phyloP scores from a whole-genome alignment of 2,329 filamentous ascomycete species.

The Colletotrichum trifolii region DNA sequence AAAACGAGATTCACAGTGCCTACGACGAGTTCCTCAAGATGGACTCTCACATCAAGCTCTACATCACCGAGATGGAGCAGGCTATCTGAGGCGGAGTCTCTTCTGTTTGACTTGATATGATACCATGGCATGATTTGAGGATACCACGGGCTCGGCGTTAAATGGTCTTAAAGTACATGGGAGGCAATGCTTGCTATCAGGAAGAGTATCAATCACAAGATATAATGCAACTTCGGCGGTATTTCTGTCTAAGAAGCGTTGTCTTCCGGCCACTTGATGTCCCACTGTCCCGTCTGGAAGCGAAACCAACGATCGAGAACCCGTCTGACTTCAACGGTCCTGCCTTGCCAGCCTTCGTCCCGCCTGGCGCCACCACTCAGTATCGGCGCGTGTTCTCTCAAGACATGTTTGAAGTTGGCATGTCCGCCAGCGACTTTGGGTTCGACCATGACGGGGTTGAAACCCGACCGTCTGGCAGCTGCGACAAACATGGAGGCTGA shows the following conservation, averaged over 20 bases:
- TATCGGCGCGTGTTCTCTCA: conserved; percentile 68
- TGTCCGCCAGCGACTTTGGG: conserved; percentile 45
- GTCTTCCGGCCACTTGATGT: conserved; percentile 24
- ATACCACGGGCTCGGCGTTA: conserved; percentile 57
- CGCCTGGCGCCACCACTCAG: conserved; percentile 66
- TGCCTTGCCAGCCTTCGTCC: conserved; percentile 67
- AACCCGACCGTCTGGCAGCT: conserved; percentile 58
- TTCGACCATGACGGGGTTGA: conserved; percentile 61
- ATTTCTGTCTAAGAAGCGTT: background rate
- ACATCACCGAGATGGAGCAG: conserved; percentile 99
- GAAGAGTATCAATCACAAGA: background rate
- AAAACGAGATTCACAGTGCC: conserved; percentile 89
- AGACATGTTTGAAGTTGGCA: conserved; percentile 50
- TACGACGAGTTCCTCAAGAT: conserved; percentile 97
- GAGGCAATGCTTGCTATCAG: background rate
- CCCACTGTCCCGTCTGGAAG: conserved; percentile 56
- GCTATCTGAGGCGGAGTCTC: conserved; percentile 60
- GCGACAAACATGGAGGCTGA: conserved; percentile 74
- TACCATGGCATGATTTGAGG: conserved; percentile 37
- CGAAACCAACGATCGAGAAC: conserved; percentile 75
- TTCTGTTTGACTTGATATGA: conserved; percentile 11
- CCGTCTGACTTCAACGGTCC: conserved; percentile 66
- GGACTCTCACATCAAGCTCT: conserved; percentile 95
- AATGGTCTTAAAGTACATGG: conserved; percentile 37
- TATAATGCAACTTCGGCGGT: background rate